Evolutionary conservation across 257 asterid species (phyloP).

Genomic region (Striga asiatica): DNA sequence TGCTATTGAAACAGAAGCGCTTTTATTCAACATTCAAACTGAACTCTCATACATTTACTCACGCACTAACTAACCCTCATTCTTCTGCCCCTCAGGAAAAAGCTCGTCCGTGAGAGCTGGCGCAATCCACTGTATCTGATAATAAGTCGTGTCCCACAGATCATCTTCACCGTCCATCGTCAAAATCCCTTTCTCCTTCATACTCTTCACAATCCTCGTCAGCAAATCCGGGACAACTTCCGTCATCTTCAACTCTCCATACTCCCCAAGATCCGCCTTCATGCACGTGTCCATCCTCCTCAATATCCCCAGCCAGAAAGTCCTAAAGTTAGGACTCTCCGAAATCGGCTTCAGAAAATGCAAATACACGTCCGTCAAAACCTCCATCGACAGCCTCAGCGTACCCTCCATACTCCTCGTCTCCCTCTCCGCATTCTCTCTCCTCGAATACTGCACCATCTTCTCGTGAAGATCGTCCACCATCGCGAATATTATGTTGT

Average conservation of each 20-base stretch:
- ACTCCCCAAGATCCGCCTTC: conserved; percentile 74
- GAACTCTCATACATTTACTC: neutral
- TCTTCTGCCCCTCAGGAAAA: conserved; percentile 48
- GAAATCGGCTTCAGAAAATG: conserved; percentile 59
- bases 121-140: conserved; percentile 90
- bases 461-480: conserved; percentile 81
- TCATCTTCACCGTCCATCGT: conserved; percentile 53
- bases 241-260: conserved; percentile 60
- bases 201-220: conserved; percentile 43
- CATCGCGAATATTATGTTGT: conserved; percentile 69
- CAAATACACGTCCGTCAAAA: conserved; percentile 50
- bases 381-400: conserved; percentile 68
- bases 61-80: neutral
- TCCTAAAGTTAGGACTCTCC: conserved; percentile 58
- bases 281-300: conserved; percentile 81
- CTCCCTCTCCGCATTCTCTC: conserved; percentile 77
- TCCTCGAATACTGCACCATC: conserved; percentile 76
- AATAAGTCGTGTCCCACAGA: conserved; percentile 68
- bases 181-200: conserved; percentile 63
- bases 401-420: conserved; percentile 89
- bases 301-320: conserved; percentile 72
- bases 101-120: conserved; percentile 73
- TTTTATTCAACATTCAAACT: neutral
- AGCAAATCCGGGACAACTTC: conserved; percentile 47
- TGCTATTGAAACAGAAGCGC: neutral